These are phyloP conservation scores for Geotrichum reessii DNA, from an alignment of 1,139 yeast species.

Conservation along the genomic window DNA sequence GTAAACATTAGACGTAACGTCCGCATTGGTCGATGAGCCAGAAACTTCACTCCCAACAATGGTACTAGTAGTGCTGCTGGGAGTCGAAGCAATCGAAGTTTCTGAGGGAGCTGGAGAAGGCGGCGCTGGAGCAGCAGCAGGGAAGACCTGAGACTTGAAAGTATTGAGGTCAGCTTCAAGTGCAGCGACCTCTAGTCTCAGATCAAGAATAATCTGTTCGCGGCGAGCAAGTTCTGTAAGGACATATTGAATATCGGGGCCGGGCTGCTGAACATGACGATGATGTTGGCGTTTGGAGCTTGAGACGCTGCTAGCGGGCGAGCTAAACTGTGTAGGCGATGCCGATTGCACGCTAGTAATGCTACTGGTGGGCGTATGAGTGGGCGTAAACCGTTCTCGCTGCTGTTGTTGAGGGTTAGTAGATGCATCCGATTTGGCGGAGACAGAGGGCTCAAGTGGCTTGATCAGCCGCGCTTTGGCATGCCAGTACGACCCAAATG, in stretches of 20 bases:
- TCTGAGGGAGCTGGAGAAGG: neutral
- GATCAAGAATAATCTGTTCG: neutral
- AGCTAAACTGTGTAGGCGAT: neutral
- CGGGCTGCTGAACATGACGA: neutral
- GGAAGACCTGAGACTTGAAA: neutral
- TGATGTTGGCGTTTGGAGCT: neutral
- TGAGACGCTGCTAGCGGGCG: neutral
- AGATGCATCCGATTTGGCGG: neutral
- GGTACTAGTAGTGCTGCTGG: neutral
- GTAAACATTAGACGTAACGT: neutral
- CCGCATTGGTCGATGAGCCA: neutral
- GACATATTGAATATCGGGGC: neutral
- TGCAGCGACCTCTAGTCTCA: neutral
- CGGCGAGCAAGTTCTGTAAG: neutral
- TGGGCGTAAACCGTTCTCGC: neutral
- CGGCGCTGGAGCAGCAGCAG: neutral
- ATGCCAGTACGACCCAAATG: neutral
- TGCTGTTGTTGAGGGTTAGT: neutral
- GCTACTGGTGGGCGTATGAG: neutral
- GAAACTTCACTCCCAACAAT: neutral
- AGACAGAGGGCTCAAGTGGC: neutral
- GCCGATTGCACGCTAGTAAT: neutral
- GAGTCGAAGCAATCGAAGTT: neutral
- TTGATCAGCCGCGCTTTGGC: neutral
- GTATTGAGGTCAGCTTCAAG: neutral